phyloP scores from a whole-genome alignment of 2,329 filamentous ascomycete genomes.

The Akanthomyces muscarius region DNA sequence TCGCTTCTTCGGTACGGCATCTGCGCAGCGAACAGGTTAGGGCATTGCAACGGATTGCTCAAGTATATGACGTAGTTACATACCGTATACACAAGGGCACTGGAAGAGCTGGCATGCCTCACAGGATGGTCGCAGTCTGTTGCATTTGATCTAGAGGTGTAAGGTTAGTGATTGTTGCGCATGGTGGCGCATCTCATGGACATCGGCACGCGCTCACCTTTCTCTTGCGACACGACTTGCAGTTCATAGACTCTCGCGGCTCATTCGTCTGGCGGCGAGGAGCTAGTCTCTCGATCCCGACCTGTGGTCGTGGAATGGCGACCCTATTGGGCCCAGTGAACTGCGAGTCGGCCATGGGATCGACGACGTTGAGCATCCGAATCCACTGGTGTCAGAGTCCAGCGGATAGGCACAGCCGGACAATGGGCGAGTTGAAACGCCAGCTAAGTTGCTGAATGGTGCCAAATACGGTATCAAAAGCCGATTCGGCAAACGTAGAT shows the following conservation, averaged over 20 bases:
- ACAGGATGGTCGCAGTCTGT: slow-evolving; percentile 76
- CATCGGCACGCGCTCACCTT: slow-evolving; percentile 57
- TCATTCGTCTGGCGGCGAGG: slow-evolving; percentile 68
- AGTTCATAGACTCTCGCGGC: slow-evolving; percentile 89
- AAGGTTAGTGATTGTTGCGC: slow-evolving; percentile 5
- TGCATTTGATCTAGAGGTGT: slow-evolving; percentile 78
- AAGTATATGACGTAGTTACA: slow-evolving; percentile 24
- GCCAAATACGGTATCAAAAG: not conserved
- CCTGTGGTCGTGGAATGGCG: slow-evolving; percentile 68
- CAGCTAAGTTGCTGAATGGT: not conserved
- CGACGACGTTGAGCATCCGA: slow-evolving; percentile 13
- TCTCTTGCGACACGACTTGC: slow-evolving; percentile 88
- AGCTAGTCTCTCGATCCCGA: slow-evolving; percentile 76
- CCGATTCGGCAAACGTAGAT: not conserved
- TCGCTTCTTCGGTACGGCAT: slow-evolving; percentile 84
- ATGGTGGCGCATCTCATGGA: not conserved
- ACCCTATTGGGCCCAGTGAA: slow-evolving; percentile 44
- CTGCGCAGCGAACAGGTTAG: slow-evolving; percentile 37
- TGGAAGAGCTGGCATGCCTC: slow-evolving; percentile 89
- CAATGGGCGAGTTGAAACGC: not conserved
- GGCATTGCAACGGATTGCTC: not conserved
- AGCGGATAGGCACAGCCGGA: not conserved
- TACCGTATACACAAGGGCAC: slow-evolving; percentile 84
- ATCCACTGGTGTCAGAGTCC: not conserved
- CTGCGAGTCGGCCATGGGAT: slow-evolving; percentile 24